Conservation (phyloP, 1,284 basidiomycete genomes). For the Leccinum holopus region DNA sequence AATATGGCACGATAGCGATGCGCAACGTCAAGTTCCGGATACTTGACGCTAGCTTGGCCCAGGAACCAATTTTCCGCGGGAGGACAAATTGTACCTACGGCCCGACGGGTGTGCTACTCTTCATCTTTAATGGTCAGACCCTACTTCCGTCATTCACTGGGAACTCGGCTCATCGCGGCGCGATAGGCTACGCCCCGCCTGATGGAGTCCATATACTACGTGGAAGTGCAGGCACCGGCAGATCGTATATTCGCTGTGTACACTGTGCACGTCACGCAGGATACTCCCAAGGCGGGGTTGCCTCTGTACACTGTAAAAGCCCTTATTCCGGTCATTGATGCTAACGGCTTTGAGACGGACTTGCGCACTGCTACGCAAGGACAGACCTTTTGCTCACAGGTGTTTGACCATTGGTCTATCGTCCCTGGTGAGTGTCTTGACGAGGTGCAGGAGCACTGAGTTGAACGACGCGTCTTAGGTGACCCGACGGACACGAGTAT, state of each 20-base stretch:
- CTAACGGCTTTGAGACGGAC: constrained; percentile 99
- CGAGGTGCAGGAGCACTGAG: constrained; percentile 3
- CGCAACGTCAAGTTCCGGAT: constrained; percentile 98
- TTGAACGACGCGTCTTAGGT: constrained; percentile 44
- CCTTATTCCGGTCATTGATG: constrained; percentile 96
- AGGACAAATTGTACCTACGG: constrained; percentile 98
- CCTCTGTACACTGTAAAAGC: constrained; percentile 98
- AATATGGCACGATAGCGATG: constrained; percentile 63
- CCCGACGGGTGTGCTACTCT: constrained; percentile 97
- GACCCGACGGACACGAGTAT: constrained; percentile 97
- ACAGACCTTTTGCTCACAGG: constrained; percentile 97
- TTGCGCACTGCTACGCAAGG: constrained; percentile 93
- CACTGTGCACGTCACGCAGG: constrained; percentile 97
- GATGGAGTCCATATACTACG: constrained; percentile 97
- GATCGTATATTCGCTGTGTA: constrained; percentile 98
- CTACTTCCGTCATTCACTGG: constrained; percentile 9
- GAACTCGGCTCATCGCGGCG: constrained; percentile 3
- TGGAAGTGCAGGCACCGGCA: constrained; percentile 98
- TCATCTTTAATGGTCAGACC: constrained; percentile 88
- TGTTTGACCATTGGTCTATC: constrained; percentile 98
- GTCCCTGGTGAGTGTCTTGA: constrained; percentile 72
- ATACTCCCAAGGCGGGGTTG: constrained; percentile 96
- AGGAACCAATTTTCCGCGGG: constrained; percentile 95
- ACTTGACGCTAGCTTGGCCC: constrained; percentile 86
- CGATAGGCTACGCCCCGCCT: constrained; percentile 81